These are phyloP conservation scores for Serendipita sp. DNA, from an alignment of 768 basidiomycete species.

Conservation along the genomic window DNA sequence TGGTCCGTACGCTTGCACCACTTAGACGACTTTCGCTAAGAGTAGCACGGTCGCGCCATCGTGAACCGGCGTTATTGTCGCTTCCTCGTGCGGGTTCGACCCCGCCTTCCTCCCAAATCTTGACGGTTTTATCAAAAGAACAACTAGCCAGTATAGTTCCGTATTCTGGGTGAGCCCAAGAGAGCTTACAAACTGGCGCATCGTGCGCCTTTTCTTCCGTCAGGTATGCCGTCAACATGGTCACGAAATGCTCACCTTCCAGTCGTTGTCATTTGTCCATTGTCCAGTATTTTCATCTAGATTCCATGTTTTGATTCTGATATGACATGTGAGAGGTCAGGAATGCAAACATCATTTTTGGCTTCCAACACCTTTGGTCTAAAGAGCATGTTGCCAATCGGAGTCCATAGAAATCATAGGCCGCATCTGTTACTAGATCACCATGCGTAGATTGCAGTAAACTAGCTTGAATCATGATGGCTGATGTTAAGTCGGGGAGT, in stretches of 20 bases:
- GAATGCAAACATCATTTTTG: not conserved
- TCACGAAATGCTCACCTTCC: conserved; percentile 49
- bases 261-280: conserved; percentile 74
- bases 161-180: conserved; percentile 89
- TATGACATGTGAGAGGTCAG: conserved; percentile 3
- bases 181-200: conserved; percentile 65
- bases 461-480: conserved; percentile 57
- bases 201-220: conserved; percentile 62
- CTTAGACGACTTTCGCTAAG: conserved; percentile 46
- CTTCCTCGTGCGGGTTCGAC: conserved; percentile 17
- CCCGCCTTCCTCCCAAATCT: conserved; percentile 57
- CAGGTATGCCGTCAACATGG: not conserved
- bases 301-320: conserved; percentile 75
- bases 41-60: conserved; percentile 62
- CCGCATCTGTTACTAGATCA: conserved; percentile 70
- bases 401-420: conserved; percentile 83
- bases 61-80: conserved; percentile 17
- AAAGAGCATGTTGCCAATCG: conserved; percentile 65
- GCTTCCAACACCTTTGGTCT: conserved; percentile 47
- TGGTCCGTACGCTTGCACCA: conserved; percentile 65
- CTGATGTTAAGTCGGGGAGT: not conserved
- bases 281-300: conserved; percentile 53
- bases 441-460: conserved; percentile 62
- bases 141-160: conserved; percentile 74
- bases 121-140: conserved; percentile 81